phyloP scores from a whole-genome alignment of 495 filamentous ascomycete genomes.

The Melanomma pulvis-pyrius region DNA sequence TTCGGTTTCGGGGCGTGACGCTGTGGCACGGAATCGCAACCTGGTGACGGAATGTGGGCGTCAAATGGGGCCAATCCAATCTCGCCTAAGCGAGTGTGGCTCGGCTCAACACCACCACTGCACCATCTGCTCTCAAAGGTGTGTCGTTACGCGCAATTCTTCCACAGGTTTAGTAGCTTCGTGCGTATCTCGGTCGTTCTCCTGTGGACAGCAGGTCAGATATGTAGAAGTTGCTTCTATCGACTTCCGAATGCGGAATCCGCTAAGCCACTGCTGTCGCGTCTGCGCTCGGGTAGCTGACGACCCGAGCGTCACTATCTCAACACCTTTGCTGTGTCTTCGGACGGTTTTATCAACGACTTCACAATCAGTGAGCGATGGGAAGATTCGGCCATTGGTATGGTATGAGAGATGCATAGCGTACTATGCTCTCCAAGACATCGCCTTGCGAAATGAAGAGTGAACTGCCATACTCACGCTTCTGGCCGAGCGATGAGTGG shows the following conservation, averaged over 20 bases:
- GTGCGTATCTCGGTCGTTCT: background rate
- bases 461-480: too few relatives aligned
- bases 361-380: too few relatives aligned
- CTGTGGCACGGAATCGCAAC: background rate
- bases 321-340: background rate
- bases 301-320: background rate
- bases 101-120: background rate
- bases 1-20: conserved; percentile 14
- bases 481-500: too few relatives aligned
- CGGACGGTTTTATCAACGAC: too few relatives aligned
- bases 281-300: background rate
- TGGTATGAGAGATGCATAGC: too few relatives aligned
- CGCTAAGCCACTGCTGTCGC: conserved; percentile 3
- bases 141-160: background rate
- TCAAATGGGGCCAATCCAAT: background rate
- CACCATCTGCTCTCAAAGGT: background rate
- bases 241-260: background rate
- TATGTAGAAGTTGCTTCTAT: background rate
- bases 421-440: too few relatives aligned
- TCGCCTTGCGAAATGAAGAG: too few relatives aligned
- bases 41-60: conserved; percentile 22
- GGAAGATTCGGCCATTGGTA: too few relatives aligned
- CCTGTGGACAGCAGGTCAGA: background rate
- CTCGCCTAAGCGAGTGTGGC: background rate
- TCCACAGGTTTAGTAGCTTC: background rate